phyloP scores from a whole-genome alignment of 345 rosid genomes.

The Luvunga scandens region DNA sequence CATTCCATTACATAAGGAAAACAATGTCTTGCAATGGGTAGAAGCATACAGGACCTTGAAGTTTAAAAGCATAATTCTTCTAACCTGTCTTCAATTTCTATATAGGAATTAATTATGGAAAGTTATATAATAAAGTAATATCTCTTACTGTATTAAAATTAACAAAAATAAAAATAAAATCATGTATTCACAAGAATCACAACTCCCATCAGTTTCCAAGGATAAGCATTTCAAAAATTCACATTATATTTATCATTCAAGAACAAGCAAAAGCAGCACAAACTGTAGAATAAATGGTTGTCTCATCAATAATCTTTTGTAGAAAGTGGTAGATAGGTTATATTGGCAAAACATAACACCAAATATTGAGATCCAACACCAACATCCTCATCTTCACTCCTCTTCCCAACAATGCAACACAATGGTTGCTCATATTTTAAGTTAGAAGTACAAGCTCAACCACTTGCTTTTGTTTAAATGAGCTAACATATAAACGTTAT shows the following conservation, averaged over 20 bases:
- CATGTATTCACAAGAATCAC: background rate
- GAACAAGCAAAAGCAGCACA: background rate
- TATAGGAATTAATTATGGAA: background rate
- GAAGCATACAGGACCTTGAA: background rate
- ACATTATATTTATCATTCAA: background rate
- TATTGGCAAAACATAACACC: conserved; percentile 14
- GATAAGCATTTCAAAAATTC: background rate
- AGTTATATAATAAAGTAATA: background rate
- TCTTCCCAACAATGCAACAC: background rate
- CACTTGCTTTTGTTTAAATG: background rate
- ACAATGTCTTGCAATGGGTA: background rate
- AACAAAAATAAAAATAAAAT: background rate
- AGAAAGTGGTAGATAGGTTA: background rate
- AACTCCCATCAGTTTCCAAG: background rate
- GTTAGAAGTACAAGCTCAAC: conserved; percentile 15
- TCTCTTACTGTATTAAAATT: background rate
- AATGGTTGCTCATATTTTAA: conserved; percentile 16
- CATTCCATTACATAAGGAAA: background rate
- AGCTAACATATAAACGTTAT: background rate
- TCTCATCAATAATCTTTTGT: background rate
- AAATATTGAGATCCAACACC: background rate
- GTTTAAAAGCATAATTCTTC: background rate
- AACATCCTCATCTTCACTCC: background rate
- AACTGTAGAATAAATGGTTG: background rate
- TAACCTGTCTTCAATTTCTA: background rate